Evolutionary conservation across 1,139 yeast species (phyloP).

Genomic region (Chernovozyma aurita): DNA sequence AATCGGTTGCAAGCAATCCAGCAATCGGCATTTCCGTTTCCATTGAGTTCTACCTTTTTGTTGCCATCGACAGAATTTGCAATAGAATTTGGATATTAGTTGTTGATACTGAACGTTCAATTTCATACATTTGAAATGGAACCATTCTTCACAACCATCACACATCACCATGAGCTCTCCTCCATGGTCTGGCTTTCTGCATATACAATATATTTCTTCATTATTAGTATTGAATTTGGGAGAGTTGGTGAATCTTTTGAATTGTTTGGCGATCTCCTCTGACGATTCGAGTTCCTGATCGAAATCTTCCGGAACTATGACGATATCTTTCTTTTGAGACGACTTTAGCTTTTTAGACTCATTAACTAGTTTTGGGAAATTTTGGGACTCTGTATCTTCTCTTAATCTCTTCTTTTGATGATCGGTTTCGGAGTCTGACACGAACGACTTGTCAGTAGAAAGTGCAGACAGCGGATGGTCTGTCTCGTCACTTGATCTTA

Average conservation of each 20-base stretch:
- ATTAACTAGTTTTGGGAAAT: neutral
- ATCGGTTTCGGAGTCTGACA: constrained; percentile 1
- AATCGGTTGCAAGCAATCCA: constrained; percentile 59
- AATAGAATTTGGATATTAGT: constrained; percentile 62
- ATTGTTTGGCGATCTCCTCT: constrained; percentile 44
- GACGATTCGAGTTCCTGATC: constrained; percentile 17
- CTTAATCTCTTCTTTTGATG: neutral
- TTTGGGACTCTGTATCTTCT: neutral
- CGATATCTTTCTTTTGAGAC: neutral
- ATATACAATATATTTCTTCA: constrained; percentile 72
- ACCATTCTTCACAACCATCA: constrained; percentile 96
- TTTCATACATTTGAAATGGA: constrained; percentile 75
- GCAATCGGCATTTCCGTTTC: constrained; percentile 72
- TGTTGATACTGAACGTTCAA: constrained; percentile 49
- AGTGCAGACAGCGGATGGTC: constrained; percentile 5
- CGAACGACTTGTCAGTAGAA: constrained; percentile 3
- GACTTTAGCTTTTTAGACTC: neutral
- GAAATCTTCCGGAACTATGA: neutral
- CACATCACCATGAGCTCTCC: constrained; percentile 84
- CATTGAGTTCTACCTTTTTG: constrained; percentile 48
- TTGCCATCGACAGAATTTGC: constrained; percentile 67
- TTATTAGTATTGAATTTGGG: constrained; percentile 44
- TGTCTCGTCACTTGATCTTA: constrained; percentile 5
- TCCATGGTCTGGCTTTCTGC: constrained; percentile 76
- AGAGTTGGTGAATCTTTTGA: constrained; percentile 37